Percentiles rank a stretch among this genome's conserved stretches.
Evolutionary conservation across 352 stramenopile species (phyloP).

Genomic region (Globisporangium uncinulatum): DNA sequence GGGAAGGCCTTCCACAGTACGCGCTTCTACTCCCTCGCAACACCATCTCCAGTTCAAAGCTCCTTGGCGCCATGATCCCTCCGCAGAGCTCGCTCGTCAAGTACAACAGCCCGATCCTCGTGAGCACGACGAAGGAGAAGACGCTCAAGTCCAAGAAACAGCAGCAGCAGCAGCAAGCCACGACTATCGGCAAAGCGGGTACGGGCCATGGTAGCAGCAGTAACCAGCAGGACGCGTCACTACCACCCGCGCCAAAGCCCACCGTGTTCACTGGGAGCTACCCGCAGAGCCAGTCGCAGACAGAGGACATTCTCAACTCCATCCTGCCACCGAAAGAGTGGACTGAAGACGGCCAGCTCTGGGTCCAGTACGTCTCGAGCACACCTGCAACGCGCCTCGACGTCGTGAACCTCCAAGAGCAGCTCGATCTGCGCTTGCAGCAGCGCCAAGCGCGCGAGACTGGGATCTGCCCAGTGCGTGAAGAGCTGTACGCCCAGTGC

Average conservation of each 20-base stretch:
- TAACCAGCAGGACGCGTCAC: constrained; percentile 11
- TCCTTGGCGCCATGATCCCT: constrained; percentile 54
- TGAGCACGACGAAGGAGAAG: constrained; percentile 85
- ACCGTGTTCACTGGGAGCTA: constrained; percentile 63
- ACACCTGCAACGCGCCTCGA: constrained; percentile 89
- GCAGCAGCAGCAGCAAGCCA: constrained; percentile 6
- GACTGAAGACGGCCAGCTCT: constrained; percentile 88
- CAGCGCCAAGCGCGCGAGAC: constrained; percentile 90
- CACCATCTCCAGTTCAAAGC: too few relatives aligned
- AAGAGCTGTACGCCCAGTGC: constrained; percentile 92
- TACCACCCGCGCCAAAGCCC: constrained; percentile 27
- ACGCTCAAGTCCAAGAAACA: constrained; percentile 49
- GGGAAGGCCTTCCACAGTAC: too few relatives aligned
- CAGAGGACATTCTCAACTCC: constrained; percentile 90
- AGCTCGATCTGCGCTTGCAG: constrained; percentile 88
- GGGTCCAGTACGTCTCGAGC: constrained; percentile 92
- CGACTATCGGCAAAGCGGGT: constrained; percentile 11
- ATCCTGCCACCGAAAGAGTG: constrained; percentile 88
- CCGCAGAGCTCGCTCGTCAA: constrained; percentile 87
- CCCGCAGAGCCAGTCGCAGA: constrained; percentile 56
- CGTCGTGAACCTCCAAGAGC: constrained; percentile 89
- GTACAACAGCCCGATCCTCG: constrained; percentile 89
- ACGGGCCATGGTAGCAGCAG: constrained; percentile 5
- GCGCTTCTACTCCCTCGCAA: too few relatives aligned
- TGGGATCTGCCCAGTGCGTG: constrained; percentile 88